A percentile compares a stretch with the other conserved stretches of the same genome.
phyloP scores from a whole-genome alignment of 1,284 basidiomycete species.

The Neotropicomus parvogracilis region DNA sequence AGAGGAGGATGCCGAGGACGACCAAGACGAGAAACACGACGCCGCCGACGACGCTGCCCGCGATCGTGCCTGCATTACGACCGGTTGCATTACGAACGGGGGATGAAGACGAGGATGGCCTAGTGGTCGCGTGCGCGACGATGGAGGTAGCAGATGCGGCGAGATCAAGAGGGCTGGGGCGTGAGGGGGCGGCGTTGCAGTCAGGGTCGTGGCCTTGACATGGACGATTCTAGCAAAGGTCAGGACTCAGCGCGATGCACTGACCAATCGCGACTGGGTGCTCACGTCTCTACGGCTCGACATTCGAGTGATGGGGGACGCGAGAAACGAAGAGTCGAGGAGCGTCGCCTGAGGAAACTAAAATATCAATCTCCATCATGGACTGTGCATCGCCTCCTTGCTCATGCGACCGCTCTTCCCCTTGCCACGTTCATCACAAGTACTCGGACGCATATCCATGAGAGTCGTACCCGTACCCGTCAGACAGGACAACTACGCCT shows the following conservation, averaged over 20 bases:
- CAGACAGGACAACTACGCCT: conserved; percentile 85
- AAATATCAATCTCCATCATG: conserved; percentile 17
- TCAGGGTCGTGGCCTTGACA: neutral
- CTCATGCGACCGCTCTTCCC: conserved; percentile 25
- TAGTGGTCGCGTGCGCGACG: neutral
- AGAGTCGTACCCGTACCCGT: conserved; percentile 75
- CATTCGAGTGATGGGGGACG: conserved; percentile 8
- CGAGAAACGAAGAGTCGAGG: neutral
- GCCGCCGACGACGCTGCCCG: conserved; percentile 42
- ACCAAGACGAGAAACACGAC: conserved; percentile 31
- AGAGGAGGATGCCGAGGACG: conserved; percentile 29
- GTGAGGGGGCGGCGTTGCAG: too few relatives aligned
- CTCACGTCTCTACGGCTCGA: conserved; percentile 2
- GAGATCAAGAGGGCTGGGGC: too few relatives aligned
- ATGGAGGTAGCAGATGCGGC: too few relatives aligned
- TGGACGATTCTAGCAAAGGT: neutral
- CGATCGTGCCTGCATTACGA: conserved; percentile 39
- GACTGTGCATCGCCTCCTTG: conserved; percentile 17
- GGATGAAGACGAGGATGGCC: neutral
- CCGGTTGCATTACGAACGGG: too few relatives aligned
- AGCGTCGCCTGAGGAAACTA: conserved; percentile 1
- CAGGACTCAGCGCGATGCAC: neutral
- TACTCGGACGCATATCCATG: conserved; percentile 42
- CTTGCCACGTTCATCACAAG: conserved; percentile 14
- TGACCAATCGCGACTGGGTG: neutral